Percentiles rank a stretch among this genome's conserved stretches.
Conservation (phyloP, 441 rosid species). For the Aleurites moluccanus region DNA sequence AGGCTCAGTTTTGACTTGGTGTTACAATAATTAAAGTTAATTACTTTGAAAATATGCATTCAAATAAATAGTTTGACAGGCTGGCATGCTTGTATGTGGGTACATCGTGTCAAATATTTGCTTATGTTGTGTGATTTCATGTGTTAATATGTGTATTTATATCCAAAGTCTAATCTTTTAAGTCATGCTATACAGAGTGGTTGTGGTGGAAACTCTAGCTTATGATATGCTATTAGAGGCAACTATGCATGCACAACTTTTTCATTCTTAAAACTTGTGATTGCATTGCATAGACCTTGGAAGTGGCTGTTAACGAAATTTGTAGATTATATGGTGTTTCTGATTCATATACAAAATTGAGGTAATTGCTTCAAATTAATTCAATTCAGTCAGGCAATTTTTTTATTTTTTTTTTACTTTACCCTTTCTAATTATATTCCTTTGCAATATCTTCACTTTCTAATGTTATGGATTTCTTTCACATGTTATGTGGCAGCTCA, state of each 20-base stretch:
- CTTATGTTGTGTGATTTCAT: not conserved
- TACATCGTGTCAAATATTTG: not conserved
- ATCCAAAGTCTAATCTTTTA: conserved; percentile 3
- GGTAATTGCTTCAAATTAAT: conserved; percentile 42
- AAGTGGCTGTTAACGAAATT: conserved; percentile 89
- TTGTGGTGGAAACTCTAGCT: conserved; percentile 87
- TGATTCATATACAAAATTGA: conserved; percentile 83
- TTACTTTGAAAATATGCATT: not conserved
- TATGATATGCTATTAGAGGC: conserved; percentile 88
- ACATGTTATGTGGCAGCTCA: conserved; percentile 82
- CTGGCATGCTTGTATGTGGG: not conserved
- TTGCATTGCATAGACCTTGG: conserved; percentile 76
- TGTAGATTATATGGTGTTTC: conserved; percentile 94
- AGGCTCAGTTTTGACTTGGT: too few relatives aligned
- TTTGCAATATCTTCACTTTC: conserved; percentile 7
- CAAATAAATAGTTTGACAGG: not conserved
- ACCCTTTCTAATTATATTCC: not conserved
- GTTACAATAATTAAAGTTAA: too few relatives aligned
- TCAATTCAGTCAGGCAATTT: not conserved
- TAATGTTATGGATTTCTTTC: conserved; percentile 60
- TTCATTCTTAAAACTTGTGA: conserved; percentile 71
- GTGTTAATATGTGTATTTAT: not conserved
- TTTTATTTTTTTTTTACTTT: too few relatives aligned
- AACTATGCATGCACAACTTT: conserved; percentile 75
- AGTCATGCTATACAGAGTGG: conserved; percentile 52